Evolutionary conservation across 352 stramenopile species (phyloP).

Genomic region (Pythium apleroticum): DNA sequence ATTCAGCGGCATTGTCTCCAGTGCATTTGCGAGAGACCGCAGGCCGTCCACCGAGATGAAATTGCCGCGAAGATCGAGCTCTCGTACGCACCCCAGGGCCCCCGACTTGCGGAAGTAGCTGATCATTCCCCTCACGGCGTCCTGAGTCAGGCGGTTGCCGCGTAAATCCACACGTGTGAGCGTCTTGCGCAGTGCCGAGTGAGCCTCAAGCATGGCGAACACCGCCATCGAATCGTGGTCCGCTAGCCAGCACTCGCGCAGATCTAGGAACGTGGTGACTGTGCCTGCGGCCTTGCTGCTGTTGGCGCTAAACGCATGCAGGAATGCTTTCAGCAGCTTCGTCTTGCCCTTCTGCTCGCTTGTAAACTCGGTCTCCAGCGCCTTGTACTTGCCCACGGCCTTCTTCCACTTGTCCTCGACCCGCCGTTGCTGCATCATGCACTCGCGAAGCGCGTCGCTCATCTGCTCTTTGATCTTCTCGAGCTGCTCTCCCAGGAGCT

Average conservation of each 20-base stretch:
- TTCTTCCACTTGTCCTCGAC: constrained; percentile 36
- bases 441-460: constrained; percentile 34
- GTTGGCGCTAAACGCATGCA: constrained; percentile 27
- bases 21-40: constrained; percentile 43
- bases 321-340: constrained; percentile 42
- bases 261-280: constrained; percentile 29
- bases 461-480: constrained; percentile 40
- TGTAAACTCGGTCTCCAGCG: constrained; percentile 42
- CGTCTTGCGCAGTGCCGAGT: constrained; percentile 7
- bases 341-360: constrained; percentile 46
- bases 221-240: constrained; percentile 52
- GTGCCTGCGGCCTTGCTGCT: neutral
- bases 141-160: constrained; percentile 57
- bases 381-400: constrained; percentile 31
- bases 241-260: constrained; percentile 50
- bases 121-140: constrained; percentile 39
- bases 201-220: constrained; percentile 39
- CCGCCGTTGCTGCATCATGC: constrained; percentile 36
- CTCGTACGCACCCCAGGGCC: constrained; percentile 29
- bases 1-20: constrained; percentile 38
- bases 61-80: constrained; percentile 72
- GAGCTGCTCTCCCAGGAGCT: constrained; percentile 45
- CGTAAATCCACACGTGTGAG: constrained; percentile 52
- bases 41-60: constrained; percentile 68
- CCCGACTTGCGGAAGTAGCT: constrained; percentile 28